Evolutionary conservation across 495 filamentous ascomycete species (phyloP), one percentile per base, ranked within the genome.

Genomic region (Penicillium roqueforti): DNA sequence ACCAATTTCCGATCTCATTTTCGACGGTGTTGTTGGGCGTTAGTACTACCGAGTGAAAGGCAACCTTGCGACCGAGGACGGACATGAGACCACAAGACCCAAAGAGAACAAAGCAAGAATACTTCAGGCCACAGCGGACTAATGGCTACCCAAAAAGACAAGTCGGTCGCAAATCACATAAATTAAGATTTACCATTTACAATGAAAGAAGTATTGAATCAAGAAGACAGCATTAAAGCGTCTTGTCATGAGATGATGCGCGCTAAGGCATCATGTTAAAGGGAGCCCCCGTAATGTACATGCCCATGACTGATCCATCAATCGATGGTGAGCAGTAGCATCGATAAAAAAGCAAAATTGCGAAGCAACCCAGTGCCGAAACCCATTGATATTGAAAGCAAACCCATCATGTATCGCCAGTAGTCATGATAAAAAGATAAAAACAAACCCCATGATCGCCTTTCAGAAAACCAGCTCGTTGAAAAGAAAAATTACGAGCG

Each of bases 401-500:
- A 74, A 71, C 71, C 74, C 72, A 67, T 76, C 72, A 74, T 77
- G 68, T 76, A 66, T 77, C 73, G 73, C 73, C 74, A 65, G 46
- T 64, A 63, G 67, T 76, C 72, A 68, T 76, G 59, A 77, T 67
- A 71, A 62, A 39, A 70, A 62, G 56, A 70, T 67, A 62, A 68
- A 73, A 53, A 59, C 60, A 56, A 72, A 72, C 70, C 74, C 74
- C 73, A 45, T 73, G 55, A 77, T 77, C 74, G 74, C 74, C 74
- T 66, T 72, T 67, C 74, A 70, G 69, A 57, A 71, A 68, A 54
- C 39, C 50, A 52, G 40, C 50, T 52, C 50, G 10, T 52, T 25
- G 16, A 52, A 43, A 52, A 8, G 16, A 23, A 36, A 43, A 67
- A 69, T 60, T 87, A 88, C 74, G 84, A 85, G 75, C 92, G 91